phyloP scores from a whole-genome alignment of 495 filamentous ascomycete species.

The Hypoxylon perforatum region DNA sequence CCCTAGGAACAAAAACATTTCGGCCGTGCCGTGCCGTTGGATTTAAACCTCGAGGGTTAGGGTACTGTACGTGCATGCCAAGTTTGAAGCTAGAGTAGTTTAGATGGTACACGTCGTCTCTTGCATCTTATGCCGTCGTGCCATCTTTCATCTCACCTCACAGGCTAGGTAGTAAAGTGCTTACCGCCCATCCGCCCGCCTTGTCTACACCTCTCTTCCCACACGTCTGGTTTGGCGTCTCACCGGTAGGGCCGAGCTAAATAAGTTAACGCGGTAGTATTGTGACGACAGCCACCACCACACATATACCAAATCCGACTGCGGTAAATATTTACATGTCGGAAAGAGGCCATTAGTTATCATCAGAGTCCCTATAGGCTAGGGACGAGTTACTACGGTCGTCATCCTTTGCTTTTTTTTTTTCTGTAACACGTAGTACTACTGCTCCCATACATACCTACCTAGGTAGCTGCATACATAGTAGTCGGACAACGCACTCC shows the following conservation, averaged over 20 bases:
- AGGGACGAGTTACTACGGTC: slow-evolving; percentile 29
- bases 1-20: slow-evolving; percentile 9
- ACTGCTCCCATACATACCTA: slow-evolving; percentile 18
- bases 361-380: slow-evolving; percentile 1
- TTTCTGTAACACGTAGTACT: neutral
- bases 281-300: slow-evolving; percentile 19
- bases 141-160: neutral
- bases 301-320: slow-evolving; percentile 32
- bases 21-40: slow-evolving; percentile 44
- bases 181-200: slow-evolving; percentile 20
- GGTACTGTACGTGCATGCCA: slow-evolving; percentile 17
- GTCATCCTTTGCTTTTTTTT: slow-evolving; percentile 6
- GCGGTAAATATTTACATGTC: slow-evolving; percentile 21
- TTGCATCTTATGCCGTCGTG: neutral
- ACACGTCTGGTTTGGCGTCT: slow-evolving; percentile 24
- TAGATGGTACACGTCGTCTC: neutral
- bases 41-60: slow-evolving; percentile 37
- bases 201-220: slow-evolving; percentile 12
- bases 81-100: slow-evolving; percentile 3
- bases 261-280: slow-evolving; percentile 12
- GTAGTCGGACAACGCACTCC: slow-evolving; percentile 28
- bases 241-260: slow-evolving; percentile 37
- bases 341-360: neutral
- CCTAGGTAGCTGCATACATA: no score
- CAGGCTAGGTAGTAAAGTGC: slow-evolving; percentile 18